phyloP scores from a whole-genome alignment of 805 yeast species.

The Starmerella scarabaei region DNA sequence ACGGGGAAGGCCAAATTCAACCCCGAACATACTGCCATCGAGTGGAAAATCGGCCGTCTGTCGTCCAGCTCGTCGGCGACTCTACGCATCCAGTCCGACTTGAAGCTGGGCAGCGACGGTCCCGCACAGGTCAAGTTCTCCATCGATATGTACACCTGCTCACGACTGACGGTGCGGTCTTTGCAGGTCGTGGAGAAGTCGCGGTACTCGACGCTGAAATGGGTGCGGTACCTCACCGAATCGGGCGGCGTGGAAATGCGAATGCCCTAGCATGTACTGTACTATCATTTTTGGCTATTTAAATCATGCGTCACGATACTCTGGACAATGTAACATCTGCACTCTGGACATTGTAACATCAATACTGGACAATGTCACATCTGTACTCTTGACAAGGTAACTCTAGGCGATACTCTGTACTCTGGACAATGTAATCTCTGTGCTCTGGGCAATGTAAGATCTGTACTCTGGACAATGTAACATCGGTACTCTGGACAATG shows the following conservation, averaged over 20 bases:
- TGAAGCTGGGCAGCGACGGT: conserved; percentile 5
- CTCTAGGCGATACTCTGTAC: no score
- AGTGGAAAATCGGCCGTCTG: conserved; percentile 61
- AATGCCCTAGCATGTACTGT: conserved; percentile 23
- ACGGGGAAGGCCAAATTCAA: conserved; percentile 58
- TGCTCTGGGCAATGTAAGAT: no score
- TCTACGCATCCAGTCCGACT: conserved; percentile 43
- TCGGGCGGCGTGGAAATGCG: conserved; percentile 77
- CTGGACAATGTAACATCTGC: no score
- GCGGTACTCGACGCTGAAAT: conserved; percentile 62
- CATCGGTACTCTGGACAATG: no score
- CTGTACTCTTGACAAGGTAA: no score
- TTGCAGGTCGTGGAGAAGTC: conserved; percentile 49
- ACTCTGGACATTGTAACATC: no score
- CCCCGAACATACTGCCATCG: conserved; percentile 48
- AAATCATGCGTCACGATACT: no score
- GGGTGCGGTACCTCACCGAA: conserved; percentile 69
- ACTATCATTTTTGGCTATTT: no score
- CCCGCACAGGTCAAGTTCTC: conserved; percentile 61
- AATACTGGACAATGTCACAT: no score
- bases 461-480: no score
- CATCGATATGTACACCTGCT: conserved; percentile 60
- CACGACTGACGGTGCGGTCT: conserved; percentile 63
- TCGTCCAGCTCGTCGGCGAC: conserved; percentile 53
- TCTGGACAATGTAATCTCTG: no score